A percentile compares a stretch with the other conserved stretches of the same genome.
Conservation (phyloP, 2,329 filamentous ascomycete species). For the Emmonsiellopsis sp. region DNA sequence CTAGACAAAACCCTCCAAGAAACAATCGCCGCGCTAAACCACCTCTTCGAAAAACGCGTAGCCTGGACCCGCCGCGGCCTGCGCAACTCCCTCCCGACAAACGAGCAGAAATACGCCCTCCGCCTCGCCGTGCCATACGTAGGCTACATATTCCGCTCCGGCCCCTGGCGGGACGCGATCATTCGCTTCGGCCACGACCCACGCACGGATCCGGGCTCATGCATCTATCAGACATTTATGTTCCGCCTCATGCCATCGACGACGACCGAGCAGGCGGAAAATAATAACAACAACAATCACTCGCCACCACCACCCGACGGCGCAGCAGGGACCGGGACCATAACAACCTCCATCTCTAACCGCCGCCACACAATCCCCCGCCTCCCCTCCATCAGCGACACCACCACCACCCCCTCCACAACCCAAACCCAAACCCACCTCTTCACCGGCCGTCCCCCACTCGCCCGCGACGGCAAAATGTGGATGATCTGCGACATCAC, state of each 20-base stretch:
- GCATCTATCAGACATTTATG: conserved; percentile 79
- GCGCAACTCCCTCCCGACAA: conserved; percentile 55
- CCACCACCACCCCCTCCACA: conserved; percentile 5
- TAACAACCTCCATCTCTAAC: conserved; percentile 12
- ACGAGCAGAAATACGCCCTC: conserved; percentile 46
- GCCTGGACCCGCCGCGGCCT: conserved; percentile 81
- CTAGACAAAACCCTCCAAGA: conserved; percentile 51
- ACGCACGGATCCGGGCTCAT: conserved; percentile 62
- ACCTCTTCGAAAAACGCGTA: conserved; percentile 62
- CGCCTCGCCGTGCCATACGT: conserved; percentile 73
- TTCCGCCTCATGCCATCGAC: conserved; percentile 54
- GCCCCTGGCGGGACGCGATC: conserved; percentile 83
- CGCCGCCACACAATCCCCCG: conserved; percentile 19
- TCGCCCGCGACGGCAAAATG: conserved; percentile 72
- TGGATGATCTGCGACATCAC: conserved; percentile 93
- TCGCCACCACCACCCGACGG: not conserved
- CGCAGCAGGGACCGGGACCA: conserved; percentile 2
- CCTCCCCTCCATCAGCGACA: conserved; percentile 5
- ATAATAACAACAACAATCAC: not conserved
- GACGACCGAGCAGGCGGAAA: conserved; percentile 19
- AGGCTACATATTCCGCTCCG: conserved; percentile 85
- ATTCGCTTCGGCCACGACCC: conserved; percentile 82
- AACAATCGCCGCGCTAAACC: conserved; percentile 54
- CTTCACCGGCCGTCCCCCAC: conserved; percentile 64
- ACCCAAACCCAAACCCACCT: conserved; percentile 44